Evolutionary conservation across 768 basidiomycete genomes (phyloP), one percentile per base, ranked within the genome.

Genomic region (Mycena floridula): DNA sequence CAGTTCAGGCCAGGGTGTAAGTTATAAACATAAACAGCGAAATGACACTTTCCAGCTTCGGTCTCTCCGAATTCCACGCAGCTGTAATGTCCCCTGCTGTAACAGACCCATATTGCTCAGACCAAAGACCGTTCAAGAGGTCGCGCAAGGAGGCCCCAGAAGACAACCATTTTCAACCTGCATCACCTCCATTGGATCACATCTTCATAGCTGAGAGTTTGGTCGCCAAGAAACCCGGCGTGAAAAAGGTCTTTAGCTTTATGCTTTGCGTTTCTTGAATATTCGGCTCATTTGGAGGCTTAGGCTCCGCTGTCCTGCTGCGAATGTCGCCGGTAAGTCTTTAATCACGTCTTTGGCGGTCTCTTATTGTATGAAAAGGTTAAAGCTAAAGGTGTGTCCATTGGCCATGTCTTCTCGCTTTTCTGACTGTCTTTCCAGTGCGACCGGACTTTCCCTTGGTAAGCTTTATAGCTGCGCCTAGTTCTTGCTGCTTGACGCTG

Each of bases 231-330:
- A 72, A 73, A 57, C 54, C 67, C 37, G 66, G 66, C 11, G 68
- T 66, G 26, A 74, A 74, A 63, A 75, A 74, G 67, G 72, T 76
- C 38, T 16, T 39, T 16, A 16, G 2, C 18, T 13, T 40, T 12
- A 20, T 24, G 11, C 16, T 20, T 5, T 18, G 12, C 7, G 11
- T 9, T 16, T 26, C 25, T 24, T 41, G 30, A 49, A 50, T 7
- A 28, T 44, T 39, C 38, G 49, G n/a, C n/a, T n/a, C n/a, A n/a
- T n/a, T n/a, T n/a, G n/a, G n/a, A n/a, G n/a, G 16, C 24, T 18
- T 39, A 76, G 73, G 62, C 74, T 26, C 76, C 79, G 21, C 62
- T 81, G 18, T 81, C 79, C 0, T 82, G 79, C 48, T 79, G 78
- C 50, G 79, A 81, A 61, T 82, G 79, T 56, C 64, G 79, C 52